Base-by-base conservation (phyloP, 1,284 basidiomycete genomes). In the Vanrija humicola region DNA sequence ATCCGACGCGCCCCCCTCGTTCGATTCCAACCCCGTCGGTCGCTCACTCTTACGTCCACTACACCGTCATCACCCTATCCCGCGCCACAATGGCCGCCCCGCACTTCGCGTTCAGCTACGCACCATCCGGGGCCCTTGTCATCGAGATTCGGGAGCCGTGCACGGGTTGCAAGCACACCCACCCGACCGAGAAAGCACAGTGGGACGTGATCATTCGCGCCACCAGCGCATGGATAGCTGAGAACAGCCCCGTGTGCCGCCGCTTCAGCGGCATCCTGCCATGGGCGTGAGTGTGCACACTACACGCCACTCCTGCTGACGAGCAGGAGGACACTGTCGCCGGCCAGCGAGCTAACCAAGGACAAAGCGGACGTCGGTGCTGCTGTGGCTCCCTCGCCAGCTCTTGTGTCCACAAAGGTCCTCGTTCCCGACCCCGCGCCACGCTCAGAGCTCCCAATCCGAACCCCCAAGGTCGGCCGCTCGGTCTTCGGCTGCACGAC, bases 401-500 rank as follows among this genome's bases (percentile, higher is more conserved):
- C 10, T 23, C 21, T 19, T 43, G 26, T 18, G 14, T 6, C 16
- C 28, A 46, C 16, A 23, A 46, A 29, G 28, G 23, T 16, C 2
- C 6, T 14, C 16, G 19, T 26, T 6, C 8, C 16, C 26, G n/a
- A 8, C 23, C 10, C 26, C 6, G 26, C 14, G 2, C 18, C 43
- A 9, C 12, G 15, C 25, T 25, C 43, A 12, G 16, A 26, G 26
- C 21, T 26, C n/a, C 25, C 16, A 18, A 15, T 15, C 2, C 23
- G 38, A 18, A 5, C 46, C 2, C 14, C 21, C 14, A 46, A 10
- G 9, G 3, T 18, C 16, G 44, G 34, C 34, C 45, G 56, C 34
- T 54, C 52, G 14, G 56, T 53, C 34, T 58, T 58, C n/a, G 56
- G 56, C 5, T 58, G 56, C 40, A 49, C 48, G 19, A 48, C 52